Base-by-base conservation (phyloP, 2,329 filamentous ascomycete genomes). In the Paecilomyces variotii region DNA sequence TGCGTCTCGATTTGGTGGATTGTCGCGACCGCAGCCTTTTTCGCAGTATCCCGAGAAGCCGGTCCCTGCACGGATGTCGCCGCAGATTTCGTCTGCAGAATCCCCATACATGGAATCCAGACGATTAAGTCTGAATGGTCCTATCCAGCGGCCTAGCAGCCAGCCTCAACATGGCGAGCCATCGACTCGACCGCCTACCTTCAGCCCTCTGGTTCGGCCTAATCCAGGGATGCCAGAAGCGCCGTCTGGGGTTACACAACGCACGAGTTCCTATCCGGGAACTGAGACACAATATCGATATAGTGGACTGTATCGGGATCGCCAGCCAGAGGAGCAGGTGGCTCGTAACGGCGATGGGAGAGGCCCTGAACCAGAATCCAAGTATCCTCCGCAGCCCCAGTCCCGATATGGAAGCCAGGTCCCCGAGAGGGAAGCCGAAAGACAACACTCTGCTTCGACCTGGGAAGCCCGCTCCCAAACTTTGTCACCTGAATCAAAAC, bases 61-160 rank as follows among this genome's bases (percentile, higher is more conserved):
- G 7, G 64, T 65, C 56, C 69, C 69, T 1, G 66, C 71, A 4
- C 71, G 72, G 34, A 68, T 69, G 14, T 75, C 74, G 3, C 67
- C 72, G 24, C 68, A 71, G 34, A 67, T 71, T 4, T 65, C 70
- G 2, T 65, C 72, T 34, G 64, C 69, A n/a, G 74, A 75, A 9
- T 57, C 69, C 4, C 62, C 70, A 0, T 71, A 72, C 55, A 64
- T 60, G 39, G 72, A 74, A 28, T 64, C 70, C 27, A 72, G 76
- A 59, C 74, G 76, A n/a, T 70, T 74, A 62, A 79, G 77, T 59
- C 70, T 78, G 45, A 75, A 70, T 57, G 76, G 72, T n/a, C 71
- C 76, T 2, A 72, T 75, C 34, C 71, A 74, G 59, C 71, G 77
- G 53, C 73, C 76, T 6, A 78, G 67, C 59, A 78, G 74, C 52